A percentile compares a stretch with the other conserved stretches of the same genome.
Evolutionary conservation across 2,329 filamentous ascomycete genomes (phyloP).

Genomic region (Ophiostoma perfectum): DNA sequence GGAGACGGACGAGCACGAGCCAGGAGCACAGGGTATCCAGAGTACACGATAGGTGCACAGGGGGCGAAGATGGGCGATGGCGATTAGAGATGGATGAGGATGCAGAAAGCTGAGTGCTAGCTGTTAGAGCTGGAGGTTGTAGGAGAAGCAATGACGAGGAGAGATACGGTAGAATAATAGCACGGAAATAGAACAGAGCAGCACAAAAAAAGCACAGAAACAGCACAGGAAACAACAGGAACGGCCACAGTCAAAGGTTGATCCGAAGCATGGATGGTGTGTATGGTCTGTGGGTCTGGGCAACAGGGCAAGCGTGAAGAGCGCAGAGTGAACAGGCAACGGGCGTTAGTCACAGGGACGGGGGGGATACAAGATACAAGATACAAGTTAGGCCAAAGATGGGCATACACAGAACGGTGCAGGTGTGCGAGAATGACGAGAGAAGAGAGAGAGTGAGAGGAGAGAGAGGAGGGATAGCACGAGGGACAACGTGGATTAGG

Average conservation of each 20-base stretch:
- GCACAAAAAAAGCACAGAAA: background rate
- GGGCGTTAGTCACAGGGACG: constrained; percentile 3
- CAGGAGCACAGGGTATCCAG: background rate
- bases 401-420: background rate
- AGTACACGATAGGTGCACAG: background rate
- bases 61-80: background rate
- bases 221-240: background rate
- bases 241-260: background rate
- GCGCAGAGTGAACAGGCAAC: constrained; percentile 11
- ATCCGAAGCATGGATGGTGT: constrained; percentile 8
- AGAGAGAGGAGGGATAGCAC: background rate
- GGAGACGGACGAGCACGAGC: constrained; percentile 16
- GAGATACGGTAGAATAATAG: too few species aligned
- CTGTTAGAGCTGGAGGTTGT: background rate
- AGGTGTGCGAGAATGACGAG: background rate
- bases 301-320: background rate
- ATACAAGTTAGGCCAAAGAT: too few species aligned
- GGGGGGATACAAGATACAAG: constrained; percentile 9
- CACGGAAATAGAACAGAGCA: background rate
- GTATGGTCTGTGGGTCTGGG: constrained; percentile 11
- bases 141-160: too few species aligned
- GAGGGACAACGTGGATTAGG: background rate
- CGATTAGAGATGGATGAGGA: background rate
- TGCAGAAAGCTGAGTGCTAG: background rate
- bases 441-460: background rate